A percentile compares a stretch with the other conserved stretches of the same genome.
These are phyloP conservation scores for Aspergillus sp. DNA, from an alignment of 2,329 filamentous ascomycete genomes.

Conservation along the genomic window DNA sequence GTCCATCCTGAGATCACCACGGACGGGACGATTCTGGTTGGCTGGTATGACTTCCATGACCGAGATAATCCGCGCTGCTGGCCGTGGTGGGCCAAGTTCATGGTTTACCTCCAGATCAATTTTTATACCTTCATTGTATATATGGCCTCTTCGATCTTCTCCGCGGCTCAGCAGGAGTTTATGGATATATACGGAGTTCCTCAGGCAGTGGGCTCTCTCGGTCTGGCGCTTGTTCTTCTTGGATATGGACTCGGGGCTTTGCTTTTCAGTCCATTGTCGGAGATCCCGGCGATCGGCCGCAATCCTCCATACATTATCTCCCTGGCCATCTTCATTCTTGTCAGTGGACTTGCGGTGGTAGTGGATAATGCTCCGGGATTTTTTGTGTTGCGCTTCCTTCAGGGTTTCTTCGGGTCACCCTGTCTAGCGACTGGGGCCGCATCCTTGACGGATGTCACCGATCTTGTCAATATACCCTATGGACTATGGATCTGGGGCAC, in stretches of 20 bases:
- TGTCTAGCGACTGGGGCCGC: constrained; percentile 52
- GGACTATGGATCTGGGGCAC: constrained; percentile 52
- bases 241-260: constrained; percentile 43
- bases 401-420: constrained; percentile 56
- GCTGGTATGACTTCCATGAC: too few relatives aligned
- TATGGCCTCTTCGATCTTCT: too few relatives aligned
- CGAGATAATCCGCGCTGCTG: too few relatives aligned
- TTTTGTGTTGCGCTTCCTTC: constrained; percentile 55
- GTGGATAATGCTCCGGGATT: constrained; percentile 54
- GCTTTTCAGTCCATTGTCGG: constrained; percentile 56
- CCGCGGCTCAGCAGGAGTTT: not conserved
- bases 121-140: too few relatives aligned
- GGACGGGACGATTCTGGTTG: too few relatives aligned
- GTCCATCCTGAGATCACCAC: too few relatives aligned
- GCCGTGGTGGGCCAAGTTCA: too few relatives aligned
- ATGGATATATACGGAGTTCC: not conserved
- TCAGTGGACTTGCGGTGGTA: constrained; percentile 54
- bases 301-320: constrained; percentile 58
- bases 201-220: not conserved
- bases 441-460: constrained; percentile 41
- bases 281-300: constrained; percentile 57
- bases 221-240: not conserved
- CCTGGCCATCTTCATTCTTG: constrained; percentile 56
- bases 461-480: constrained; percentile 49
- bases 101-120: too few relatives aligned